Evolutionary conservation across 1,284 basidiomycete species (phyloP).

Genomic region (Fomes fomentarius): DNA sequence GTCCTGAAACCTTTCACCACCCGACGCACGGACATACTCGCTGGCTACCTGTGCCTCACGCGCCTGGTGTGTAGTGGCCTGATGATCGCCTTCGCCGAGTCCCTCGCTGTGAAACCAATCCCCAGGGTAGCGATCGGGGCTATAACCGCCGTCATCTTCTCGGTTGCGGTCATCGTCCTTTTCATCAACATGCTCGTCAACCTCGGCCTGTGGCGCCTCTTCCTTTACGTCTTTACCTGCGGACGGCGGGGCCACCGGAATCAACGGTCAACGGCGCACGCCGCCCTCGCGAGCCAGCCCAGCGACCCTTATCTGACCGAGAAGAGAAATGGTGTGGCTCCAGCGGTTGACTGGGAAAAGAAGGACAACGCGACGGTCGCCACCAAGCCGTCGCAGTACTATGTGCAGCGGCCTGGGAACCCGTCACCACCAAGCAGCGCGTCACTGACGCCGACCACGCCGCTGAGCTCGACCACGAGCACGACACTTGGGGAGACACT

Average conservation of each 20-base stretch:
- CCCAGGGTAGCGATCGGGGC: conserved; percentile 77
- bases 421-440: conserved; percentile 43
- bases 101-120: conserved; percentile 64
- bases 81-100: conserved; percentile 69
- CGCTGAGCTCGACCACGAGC: conserved; percentile 43
- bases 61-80: conserved; percentile 67
- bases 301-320: conserved; percentile 26
- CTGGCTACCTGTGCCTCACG: conserved; percentile 63
- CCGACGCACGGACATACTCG: conserved; percentile 62
- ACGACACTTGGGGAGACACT: conserved; percentile 46
- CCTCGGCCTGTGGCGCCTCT: conserved; percentile 37
- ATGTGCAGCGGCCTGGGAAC: conserved; percentile 47
- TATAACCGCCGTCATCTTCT: conserved; percentile 62
- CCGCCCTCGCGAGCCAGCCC: conserved; percentile 25
- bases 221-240: conserved; percentile 25
- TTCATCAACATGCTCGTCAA: conserved; percentile 60
- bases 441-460: conserved; percentile 28
- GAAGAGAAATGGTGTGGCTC: conserved; percentile 10
- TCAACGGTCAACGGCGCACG: too few relatives aligned
- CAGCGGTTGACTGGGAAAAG: conserved; percentile 28
- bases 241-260: conserved; percentile 18
- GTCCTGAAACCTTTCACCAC: conserved; percentile 60
- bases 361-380: conserved; percentile 27
- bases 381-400: conserved; percentile 26
- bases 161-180: conserved; percentile 60